Base-by-base conservation (phyloP, 352 stramenopile species). In the Pythium guiyangense region DNA sequence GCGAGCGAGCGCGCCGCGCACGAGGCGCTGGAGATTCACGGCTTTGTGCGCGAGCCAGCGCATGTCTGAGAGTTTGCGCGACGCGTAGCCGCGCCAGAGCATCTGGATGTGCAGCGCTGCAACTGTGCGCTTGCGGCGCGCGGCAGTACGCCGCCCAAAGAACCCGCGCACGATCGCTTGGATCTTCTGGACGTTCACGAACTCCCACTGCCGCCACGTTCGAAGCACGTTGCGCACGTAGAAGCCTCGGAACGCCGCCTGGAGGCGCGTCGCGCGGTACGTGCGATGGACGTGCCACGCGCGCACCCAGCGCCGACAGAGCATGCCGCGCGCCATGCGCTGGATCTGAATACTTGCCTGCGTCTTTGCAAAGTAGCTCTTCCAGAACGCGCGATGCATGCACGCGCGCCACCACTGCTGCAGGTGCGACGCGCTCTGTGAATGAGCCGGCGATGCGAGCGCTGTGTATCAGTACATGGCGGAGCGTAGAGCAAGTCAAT, bases 321-420 rank as follows among this genome's bases (percentile, higher is more conserved):
- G 59, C 50, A 80, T 79, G 0, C 83, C 79, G 5, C 77, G 70
- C 0, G 60, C 64, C 17, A 84, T 39, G 10, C 77, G 71, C 60
- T 93, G 83, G 31, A 93, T 82, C 18, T 74, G 52, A 35, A 81
- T 64, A 6, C 59, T 58, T 2, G 79, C 78, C 10, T 62, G 65
- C 0, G 74, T 66, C 59, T 84, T 65, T 22, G 31, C 22, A 2
- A 86, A 65, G 56, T 79, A 87, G 0, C 67, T 58, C 15, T 52
- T 55, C 77, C 71, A 91, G 51, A 83, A 83, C 25, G 61, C 48
- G 4, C 63, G 67, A 27, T 70, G 62, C 29, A 74, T 60, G 31
- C 81, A 67, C 20, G 26, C 47, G 17, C 70, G 67, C 80, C 80
- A 91, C 74, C 79, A 90, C 4, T 56, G 64, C 59, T 93, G 83